Base-by-base conservation (phyloP, 2,329 filamentous ascomycete species). In the Basipetospora sp. region DNA sequence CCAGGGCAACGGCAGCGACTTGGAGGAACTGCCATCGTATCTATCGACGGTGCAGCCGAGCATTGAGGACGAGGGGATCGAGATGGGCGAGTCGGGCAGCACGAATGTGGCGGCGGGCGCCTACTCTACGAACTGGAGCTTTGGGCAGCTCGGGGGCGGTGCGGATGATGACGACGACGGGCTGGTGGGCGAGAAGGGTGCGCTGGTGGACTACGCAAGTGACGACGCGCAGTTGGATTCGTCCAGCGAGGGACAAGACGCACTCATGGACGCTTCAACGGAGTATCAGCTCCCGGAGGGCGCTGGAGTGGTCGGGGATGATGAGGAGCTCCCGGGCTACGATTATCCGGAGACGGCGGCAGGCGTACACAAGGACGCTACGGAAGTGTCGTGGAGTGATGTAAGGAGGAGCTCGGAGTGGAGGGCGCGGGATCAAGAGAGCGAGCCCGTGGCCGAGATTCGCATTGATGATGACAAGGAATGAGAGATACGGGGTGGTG, bases 31-130 rank as follows among this genome's bases (percentile, higher is more conserved):
- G 4, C 57, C 57, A 2, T 40, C 54, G 2, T 62, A 61, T 41
- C 6, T 6, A 6, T 49, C 48, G 13, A 45, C 44, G 15, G 49
- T 65, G 18, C 63, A 59, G 13, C 51, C 53, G 31, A 67, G 60
- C 43, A 62, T 66, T 40, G 66, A 25, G 22, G 65, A 70, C 31
- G 67, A 71, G 44, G 62, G 55, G 15, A 58, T 64, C 27, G 60
- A 59, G 36, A 48, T 63, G 42, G 45, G 52, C 19, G 58, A 31
- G 31, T 35, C 38, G 35, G 34, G 27, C 30, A 34, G 38, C 17
- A 59, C 34, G 52, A 53, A 34, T 53, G 22, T 11, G 11, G 54
- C 26, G 46, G 37, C 50, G 25, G 51, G 50, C 28, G 52, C 56
- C 13, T 42, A 59, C 29, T 49, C 50, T 16, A 55, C 61, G 41